phyloP scores from a whole-genome alignment of 352 stramenopile species.

The Thalassiosira ordinaria region DNA sequence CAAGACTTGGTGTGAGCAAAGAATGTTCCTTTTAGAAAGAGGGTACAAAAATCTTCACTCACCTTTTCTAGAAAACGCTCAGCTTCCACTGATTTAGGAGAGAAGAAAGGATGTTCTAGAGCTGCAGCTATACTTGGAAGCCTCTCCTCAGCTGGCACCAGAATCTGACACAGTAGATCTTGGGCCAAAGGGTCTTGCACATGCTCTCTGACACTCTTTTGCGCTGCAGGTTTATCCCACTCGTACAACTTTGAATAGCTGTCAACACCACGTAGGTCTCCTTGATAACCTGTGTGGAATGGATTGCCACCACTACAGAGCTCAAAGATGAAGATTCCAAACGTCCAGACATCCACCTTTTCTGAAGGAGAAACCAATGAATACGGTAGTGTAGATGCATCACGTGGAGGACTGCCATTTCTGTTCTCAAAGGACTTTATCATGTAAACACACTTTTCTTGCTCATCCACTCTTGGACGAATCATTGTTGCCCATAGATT shows the following conservation, averaged over 20 bases:
- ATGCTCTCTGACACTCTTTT: slow-evolving; percentile 59
- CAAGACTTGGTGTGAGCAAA: too few species aligned
- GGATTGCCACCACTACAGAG: slow-evolving; percentile 66
- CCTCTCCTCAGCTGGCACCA: slow-evolving; percentile 57
- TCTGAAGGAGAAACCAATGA: slow-evolving; percentile 58
- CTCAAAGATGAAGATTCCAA: slow-evolving; percentile 72
- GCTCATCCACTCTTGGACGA: slow-evolving; percentile 31
- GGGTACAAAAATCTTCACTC: too few species aligned
- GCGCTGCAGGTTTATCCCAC: slow-evolving; percentile 54
- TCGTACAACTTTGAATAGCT: slow-evolving; percentile 53
- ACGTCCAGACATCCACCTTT: slow-evolving; percentile 74
- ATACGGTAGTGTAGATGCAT: slow-evolving; percentile 65
- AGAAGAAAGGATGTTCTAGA: slow-evolving; percentile 76
- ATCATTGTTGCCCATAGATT: slow-evolving; percentile 40
- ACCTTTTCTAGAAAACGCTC: slow-evolving; percentile 49
- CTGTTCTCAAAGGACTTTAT: slow-evolving; percentile 53
- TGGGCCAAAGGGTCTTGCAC: slow-evolving; percentile 73
- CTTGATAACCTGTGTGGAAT: slow-evolving; percentile 65
- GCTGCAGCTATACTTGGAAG: slow-evolving; percentile 56
- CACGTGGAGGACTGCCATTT: slow-evolving; percentile 16
- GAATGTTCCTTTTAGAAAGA: too few species aligned
- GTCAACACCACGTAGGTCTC: slow-evolving; percentile 58
- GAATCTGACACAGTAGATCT: slow-evolving; percentile 71
- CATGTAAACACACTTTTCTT: slow-evolving; percentile 35
- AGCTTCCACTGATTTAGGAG: slow-evolving; percentile 47